Evolutionary conservation across 179 eudicot genomes (phyloP).

Genomic region (Silene vulgaris): DNA sequence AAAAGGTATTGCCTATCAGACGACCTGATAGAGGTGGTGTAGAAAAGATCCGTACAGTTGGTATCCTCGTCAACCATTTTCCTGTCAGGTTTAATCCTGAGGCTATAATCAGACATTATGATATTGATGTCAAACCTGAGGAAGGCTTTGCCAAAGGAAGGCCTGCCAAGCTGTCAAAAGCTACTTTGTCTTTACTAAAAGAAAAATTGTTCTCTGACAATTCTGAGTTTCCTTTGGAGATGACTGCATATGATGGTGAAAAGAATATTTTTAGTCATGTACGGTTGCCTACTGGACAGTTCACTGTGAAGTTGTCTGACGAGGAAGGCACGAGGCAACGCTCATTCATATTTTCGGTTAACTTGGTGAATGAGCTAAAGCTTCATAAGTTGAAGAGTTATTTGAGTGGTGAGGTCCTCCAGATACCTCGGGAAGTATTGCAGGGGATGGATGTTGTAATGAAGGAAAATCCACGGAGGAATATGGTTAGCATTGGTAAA

Average conservation of each 20-base stretch:
- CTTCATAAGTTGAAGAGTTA: conserved; percentile 52
- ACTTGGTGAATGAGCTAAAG: conserved; percentile 38
- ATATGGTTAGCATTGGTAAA: conserved; percentile 45
- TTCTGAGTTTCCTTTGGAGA: conserved; percentile 34
- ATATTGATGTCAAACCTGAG: conserved; percentile 43
- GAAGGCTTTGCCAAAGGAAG: conserved; percentile 27
- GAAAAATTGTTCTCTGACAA: conserved; percentile 41
- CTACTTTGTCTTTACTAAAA: conserved; percentile 34
- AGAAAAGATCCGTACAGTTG: conserved; percentile 24
- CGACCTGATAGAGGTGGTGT: conserved; percentile 55
- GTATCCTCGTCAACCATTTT: conserved; percentile 56
- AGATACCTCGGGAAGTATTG: conserved; percentile 55
- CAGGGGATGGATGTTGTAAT: conserved; percentile 66
- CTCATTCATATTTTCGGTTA: conserved; percentile 35
- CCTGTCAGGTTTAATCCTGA: conserved; percentile 41
- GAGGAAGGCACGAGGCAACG: conserved; percentile 34
- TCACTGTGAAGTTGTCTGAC: conserved; percentile 41
- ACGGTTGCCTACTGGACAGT: conserved; percentile 39
- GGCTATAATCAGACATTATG: conserved; percentile 44
- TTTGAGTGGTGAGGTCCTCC: conserved; percentile 31
- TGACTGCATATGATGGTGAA: conserved; percentile 66
- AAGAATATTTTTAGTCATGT: conserved; percentile 55
- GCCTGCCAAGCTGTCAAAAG: conserved; percentile 36
- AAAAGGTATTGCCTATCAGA: conserved; percentile 35
- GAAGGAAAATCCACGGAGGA: conserved; percentile 60